Evolutionary conservation across 129 eudicot genomes (phyloP).

Genomic region (Oenanthe sinensis): DNA sequence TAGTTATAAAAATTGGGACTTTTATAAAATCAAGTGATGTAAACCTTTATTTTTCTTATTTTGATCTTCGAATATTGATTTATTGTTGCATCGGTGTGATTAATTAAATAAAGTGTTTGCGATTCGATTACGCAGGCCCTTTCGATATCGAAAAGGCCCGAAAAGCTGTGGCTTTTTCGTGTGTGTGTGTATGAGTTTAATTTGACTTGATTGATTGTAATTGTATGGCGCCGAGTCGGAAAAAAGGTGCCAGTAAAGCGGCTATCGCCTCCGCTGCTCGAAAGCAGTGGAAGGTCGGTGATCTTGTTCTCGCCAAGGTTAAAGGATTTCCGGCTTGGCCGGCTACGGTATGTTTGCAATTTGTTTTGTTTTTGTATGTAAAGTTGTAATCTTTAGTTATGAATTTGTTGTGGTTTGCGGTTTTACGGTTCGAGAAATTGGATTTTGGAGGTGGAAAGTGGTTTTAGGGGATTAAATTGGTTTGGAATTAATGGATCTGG

Average conservation of each 20-base stretch:
- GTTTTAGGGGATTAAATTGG: slow-evolving; percentile 19
- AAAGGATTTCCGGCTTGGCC: slow-evolving; percentile 99
- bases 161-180: slow-evolving; percentile 4
- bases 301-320: slow-evolving; percentile 94
- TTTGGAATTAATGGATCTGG: slow-evolving; percentile 9
- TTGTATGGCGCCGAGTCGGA: slow-evolving; percentile 84
- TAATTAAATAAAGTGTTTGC: slow-evolving; percentile 13
- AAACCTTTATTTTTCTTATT: not conserved
- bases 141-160: slow-evolving; percentile 17
- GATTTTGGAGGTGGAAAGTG: not conserved
- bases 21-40: not conserved
- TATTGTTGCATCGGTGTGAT: not conserved
- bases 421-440: not conserved
- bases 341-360: slow-evolving; percentile 56
- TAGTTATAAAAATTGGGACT: not conserved
- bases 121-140: slow-evolving; percentile 12
- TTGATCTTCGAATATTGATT: slow-evolving; percentile 40
- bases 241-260: slow-evolving; percentile 64
- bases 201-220: slow-evolving; percentile 21
- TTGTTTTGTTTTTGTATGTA: not conserved
- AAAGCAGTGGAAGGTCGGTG: slow-evolving; percentile 87
- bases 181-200: slow-evolving; percentile 12
- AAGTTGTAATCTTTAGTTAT: not conserved
- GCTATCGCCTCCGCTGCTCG: slow-evolving; percentile 80
- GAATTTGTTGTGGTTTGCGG: not conserved